A percentile compares a stretch with the other conserved stretches of the same genome.
phyloP scores from a whole-genome alignment of 139 green algal genomes.

The Desmodesmus armatus region DNA sequence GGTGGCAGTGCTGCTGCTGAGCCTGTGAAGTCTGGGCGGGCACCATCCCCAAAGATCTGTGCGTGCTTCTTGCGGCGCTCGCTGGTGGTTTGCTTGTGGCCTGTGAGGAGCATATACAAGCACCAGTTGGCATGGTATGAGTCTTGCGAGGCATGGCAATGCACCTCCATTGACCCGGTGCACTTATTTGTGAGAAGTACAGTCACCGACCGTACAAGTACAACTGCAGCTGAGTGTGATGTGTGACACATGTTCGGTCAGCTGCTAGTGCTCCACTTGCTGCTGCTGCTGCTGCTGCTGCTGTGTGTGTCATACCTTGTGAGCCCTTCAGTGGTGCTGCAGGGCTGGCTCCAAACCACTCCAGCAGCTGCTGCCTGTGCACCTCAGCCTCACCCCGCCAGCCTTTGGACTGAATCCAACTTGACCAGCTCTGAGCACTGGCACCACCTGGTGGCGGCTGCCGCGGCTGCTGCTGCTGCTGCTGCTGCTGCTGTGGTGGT shows the following conservation, averaged over 20 bases:
- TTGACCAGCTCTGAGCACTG: slow-evolving; percentile 37
- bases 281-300: not conserved
- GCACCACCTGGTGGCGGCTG: not conserved
- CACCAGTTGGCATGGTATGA: not conserved
- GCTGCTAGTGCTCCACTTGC: too few relatives aligned
- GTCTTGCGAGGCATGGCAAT: too few relatives aligned
- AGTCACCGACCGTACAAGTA: too few relatives aligned
- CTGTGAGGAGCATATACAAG: slow-evolving; percentile 21
- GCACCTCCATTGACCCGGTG: too few relatives aligned
- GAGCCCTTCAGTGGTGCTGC: slow-evolving; percentile 31
- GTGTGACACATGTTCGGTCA: too few relatives aligned
- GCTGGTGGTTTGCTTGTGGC: slow-evolving; percentile 37
- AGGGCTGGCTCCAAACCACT: slow-evolving; percentile 67
- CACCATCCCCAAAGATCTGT: slow-evolving; percentile 41
- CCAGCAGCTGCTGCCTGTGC: slow-evolving; percentile 62
- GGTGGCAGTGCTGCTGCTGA: slow-evolving; percentile 10
- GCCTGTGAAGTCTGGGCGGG: not conserved
- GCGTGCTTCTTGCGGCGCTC: slow-evolving; percentile 48
- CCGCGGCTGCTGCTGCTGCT: slow-evolving; percentile 22
- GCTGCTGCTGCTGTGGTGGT: slow-evolving; percentile 9
- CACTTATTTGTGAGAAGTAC: too few relatives aligned
- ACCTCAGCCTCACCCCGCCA: slow-evolving; percentile 46
- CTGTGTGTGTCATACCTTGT: slow-evolving; percentile 6
- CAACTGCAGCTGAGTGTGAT: too few relatives aligned
- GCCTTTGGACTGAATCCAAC: slow-evolving; percentile 54